phyloP scores from a whole-genome alignment of 2,329 filamentous ascomycete species.

The Beauveria rudraprayagi region DNA sequence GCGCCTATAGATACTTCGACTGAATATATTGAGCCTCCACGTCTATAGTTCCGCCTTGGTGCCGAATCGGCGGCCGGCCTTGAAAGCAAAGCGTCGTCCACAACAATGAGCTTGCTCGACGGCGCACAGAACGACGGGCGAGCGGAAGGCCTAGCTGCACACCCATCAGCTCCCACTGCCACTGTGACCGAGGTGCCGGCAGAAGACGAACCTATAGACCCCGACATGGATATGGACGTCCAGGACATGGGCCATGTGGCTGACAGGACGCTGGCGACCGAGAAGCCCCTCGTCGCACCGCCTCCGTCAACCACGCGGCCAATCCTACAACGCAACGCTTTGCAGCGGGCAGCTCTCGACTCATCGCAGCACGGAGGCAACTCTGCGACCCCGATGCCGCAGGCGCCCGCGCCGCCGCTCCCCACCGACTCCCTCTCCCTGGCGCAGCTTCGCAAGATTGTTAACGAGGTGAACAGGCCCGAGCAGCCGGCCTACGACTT shows the following conservation, averaged over 20 bases:
- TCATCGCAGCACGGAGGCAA: slow-evolving; percentile 17
- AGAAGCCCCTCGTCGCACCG: slow-evolving; percentile 28
- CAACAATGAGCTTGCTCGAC: not conserved
- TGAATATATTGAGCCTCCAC: not conserved
- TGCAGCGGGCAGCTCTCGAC: slow-evolving; percentile 17
- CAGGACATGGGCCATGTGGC: slow-evolving; percentile 30
- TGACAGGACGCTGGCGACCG: slow-evolving; percentile 25
- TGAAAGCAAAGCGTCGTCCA: not conserved
- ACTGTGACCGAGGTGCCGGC: not conserved
- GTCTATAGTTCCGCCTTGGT: not conserved
- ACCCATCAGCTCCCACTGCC: not conserved
- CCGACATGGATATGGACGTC: slow-evolving; percentile 3
- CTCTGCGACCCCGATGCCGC: slow-evolving; percentile 14
- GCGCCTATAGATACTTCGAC: not conserved
- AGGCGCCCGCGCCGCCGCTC: slow-evolving; percentile 29
- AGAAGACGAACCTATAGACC: not conserved
- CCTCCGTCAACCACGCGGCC: slow-evolving; percentile 19
- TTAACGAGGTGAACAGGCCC: slow-evolving; percentile 62
- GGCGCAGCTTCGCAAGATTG: slow-evolving; percentile 63
- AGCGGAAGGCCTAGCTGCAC: not conserved
- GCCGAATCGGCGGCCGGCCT: not conserved
- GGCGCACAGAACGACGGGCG: not conserved
- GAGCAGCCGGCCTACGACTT: slow-evolving; percentile 80
- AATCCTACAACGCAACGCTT: slow-evolving; percentile 23
- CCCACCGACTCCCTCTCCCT: slow-evolving; percentile 65